These are phyloP conservation scores for Trypanosomatidae sp. DNA, from an alignment of 208 protist genomes.

Conservation along the genomic window DNA sequence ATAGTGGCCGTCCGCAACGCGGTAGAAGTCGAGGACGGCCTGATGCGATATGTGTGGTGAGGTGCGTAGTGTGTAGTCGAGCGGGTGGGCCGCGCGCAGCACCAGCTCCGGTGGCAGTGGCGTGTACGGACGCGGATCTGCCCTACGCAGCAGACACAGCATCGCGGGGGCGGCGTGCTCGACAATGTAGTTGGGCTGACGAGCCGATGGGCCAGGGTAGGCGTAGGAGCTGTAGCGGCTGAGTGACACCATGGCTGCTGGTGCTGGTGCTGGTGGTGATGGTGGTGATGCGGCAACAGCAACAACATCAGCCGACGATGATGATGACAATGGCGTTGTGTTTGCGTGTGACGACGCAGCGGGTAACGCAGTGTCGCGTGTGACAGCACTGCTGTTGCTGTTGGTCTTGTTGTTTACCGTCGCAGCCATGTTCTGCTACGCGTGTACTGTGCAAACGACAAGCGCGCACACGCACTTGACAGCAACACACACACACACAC, in stretches of 20 bases:
- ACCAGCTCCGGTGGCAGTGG: constrained; percentile 27
- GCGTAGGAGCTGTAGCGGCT: constrained; percentile 4
- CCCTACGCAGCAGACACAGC: constrained; percentile 40
- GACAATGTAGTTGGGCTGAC: constrained; percentile 38
- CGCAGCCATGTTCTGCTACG: not conserved
- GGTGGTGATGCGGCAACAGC: not conserved
- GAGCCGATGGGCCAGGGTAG: constrained; percentile 1
- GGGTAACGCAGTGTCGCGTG: not conserved
- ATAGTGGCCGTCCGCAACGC: constrained; percentile 40
- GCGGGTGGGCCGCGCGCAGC: constrained; percentile 21
- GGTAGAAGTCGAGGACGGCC: constrained; percentile 69
- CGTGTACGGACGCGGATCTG: constrained; percentile 44
- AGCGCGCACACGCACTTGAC: not conserved
- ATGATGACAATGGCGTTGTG: too few relatives aligned
- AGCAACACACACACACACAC: not conserved
- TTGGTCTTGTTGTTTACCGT: not conserved
- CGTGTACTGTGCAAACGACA: not conserved
- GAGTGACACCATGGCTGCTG: constrained; percentile 5
- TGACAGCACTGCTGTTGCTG: not conserved
- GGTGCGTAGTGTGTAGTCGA: constrained; percentile 41
- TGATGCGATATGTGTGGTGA: constrained; percentile 49
- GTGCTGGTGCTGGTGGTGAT: not conserved
- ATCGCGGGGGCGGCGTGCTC: constrained; percentile 40
- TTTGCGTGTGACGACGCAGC: too few relatives aligned
- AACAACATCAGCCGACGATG: not conserved